Evolutionary conservation across 495 filamentous ascomycete genomes (phyloP), one percentile per base, ranked within the genome.

Genomic region (Xylaria palmicola): DNA sequence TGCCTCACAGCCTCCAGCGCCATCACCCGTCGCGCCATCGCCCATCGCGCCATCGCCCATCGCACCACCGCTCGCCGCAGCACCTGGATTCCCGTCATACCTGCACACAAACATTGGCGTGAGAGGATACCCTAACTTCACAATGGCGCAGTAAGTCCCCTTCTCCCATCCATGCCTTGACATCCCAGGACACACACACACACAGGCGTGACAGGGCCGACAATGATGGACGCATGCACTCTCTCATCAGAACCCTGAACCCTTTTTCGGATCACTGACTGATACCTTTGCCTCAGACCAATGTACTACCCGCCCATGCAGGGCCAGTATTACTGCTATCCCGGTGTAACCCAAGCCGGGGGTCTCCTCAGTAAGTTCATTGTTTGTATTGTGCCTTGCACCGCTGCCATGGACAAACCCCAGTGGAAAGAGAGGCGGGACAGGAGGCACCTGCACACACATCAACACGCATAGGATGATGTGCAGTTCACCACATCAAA

Each of bases 291-390:
- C 51, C 8, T 48, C 19, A 58, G 56, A 9, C 8, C 39, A 30
- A 7, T 54, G 13, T 56, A 19, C 32, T 20, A 15, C n/a, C 0
- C 12, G 7, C 20, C 32, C n/a, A n/a, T n/a, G 44, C 56, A 29
- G 15, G 29, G 1, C 27, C 32, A 58, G 15, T 58, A 32, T 19
- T 58, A 58, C 55, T 58, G 26, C 44, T 29, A 29, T 29, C 43
- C 56, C 4, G 43, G 41, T 19, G 20, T 13, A 15, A 6, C 22
- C 13, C 43, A 41, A 6, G 41, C 17, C 20, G 30, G 7, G 12
- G 15, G 22, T 13, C 20, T n/a, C 15, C 30, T 7, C 8, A 27
- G 56, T 58, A 49, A 48, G 56, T 57, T 44, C 45, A 17, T 24
- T 37, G 22, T 19, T 19, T n/a, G n/a, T 40, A 8, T 40, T 20